phyloP scores from a whole-genome alignment of 345 rosid genomes.

The Zanthoxylum bungeanum region DNA sequence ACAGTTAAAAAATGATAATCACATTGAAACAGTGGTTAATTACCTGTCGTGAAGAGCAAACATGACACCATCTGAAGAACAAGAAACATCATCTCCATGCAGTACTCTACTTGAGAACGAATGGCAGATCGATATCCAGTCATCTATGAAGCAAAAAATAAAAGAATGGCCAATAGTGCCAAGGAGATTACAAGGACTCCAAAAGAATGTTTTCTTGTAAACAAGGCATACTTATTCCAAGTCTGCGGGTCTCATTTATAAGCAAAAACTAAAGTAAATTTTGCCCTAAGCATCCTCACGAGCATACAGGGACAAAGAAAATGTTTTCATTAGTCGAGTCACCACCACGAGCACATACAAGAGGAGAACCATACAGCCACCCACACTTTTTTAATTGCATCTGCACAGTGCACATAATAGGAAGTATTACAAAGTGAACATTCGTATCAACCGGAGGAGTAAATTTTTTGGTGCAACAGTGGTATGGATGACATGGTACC shows the following conservation, averaged over 20 bases:
- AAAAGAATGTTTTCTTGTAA: not conserved
- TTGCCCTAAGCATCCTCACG: not conserved
- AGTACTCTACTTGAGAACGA: conserved; percentile 73
- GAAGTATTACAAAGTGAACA: not conserved
- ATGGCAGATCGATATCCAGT: conserved; percentile 70
- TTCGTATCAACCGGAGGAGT: too few species aligned
- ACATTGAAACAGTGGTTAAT: not conserved
- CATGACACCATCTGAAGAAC: conserved; percentile 80
- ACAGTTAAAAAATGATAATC: not conserved
- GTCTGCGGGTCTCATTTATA: too few species aligned
- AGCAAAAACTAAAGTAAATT: too few species aligned
- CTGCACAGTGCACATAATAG: conserved; percentile 33
- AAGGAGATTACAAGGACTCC: not conserved
- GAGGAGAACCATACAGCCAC: conserved; percentile 85
- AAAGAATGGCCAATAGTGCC: conserved; percentile 7
- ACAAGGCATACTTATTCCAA: too few species aligned
- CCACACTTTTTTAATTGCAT: conserved; percentile 52
- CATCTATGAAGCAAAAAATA: conserved; percentile 42
- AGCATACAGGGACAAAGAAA: not conserved
- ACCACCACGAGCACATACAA: conserved; percentile 98
- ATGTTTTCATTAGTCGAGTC: conserved; percentile 57
- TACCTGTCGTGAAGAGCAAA: conserved; percentile 95
- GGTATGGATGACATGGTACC: too few species aligned
- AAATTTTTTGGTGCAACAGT: too few species aligned
- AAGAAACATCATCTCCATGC: conserved; percentile 93